These are phyloP conservation scores for Didymellaceae sp. DNA, from an alignment of 2,329 filamentous ascomycete genomes.

Conservation along the genomic window DNA sequence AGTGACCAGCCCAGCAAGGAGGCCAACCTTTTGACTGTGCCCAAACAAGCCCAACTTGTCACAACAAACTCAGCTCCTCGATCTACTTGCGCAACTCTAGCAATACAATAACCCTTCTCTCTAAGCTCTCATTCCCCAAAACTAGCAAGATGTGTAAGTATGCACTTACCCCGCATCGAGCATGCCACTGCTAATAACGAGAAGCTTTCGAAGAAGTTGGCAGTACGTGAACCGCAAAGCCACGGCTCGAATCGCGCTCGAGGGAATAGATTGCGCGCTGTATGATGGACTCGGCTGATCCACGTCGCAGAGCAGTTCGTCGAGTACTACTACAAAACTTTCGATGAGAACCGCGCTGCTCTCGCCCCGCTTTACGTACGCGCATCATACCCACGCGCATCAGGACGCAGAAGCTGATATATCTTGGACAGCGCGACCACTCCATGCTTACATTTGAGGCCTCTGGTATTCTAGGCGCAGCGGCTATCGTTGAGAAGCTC, in stretches of 20 bases:
- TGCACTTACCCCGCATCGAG: slow-evolving; percentile 21
- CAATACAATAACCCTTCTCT: not conserved
- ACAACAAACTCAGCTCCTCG: slow-evolving; percentile 16
- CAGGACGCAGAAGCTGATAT: slow-evolving; percentile 12
- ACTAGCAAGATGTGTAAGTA: slow-evolving; percentile 26
- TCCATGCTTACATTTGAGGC: slow-evolving; percentile 97
- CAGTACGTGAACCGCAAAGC: slow-evolving; percentile 44
- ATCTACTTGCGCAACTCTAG: slow-evolving; percentile 16
- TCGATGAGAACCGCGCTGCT: slow-evolving; percentile 72
- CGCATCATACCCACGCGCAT: slow-evolving; percentile 11
- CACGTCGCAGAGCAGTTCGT: slow-evolving; percentile 77
- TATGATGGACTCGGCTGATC: slow-evolving; percentile 22
- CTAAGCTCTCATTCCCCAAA: not conserved
- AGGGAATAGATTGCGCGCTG: not conserved
- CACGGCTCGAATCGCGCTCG: not conserved
- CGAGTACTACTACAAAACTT: slow-evolving; percentile 87
- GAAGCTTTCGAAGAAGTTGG: slow-evolving; percentile 42
- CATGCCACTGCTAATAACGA: slow-evolving; percentile 18
- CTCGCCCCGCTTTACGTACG: slow-evolving; percentile 83
- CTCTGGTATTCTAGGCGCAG: slow-evolving; percentile 67
- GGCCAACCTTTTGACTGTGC: slow-evolving; percentile 28
- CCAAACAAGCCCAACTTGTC: slow-evolving; percentile 25
- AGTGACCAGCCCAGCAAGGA: slow-evolving; percentile 31
- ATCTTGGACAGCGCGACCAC: slow-evolving; percentile 67
- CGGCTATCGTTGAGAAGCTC: slow-evolving; percentile 79